Conservation (phyloP, 192 early-diverging fungal species). For the Phlyctochytrium arcticum region DNA sequence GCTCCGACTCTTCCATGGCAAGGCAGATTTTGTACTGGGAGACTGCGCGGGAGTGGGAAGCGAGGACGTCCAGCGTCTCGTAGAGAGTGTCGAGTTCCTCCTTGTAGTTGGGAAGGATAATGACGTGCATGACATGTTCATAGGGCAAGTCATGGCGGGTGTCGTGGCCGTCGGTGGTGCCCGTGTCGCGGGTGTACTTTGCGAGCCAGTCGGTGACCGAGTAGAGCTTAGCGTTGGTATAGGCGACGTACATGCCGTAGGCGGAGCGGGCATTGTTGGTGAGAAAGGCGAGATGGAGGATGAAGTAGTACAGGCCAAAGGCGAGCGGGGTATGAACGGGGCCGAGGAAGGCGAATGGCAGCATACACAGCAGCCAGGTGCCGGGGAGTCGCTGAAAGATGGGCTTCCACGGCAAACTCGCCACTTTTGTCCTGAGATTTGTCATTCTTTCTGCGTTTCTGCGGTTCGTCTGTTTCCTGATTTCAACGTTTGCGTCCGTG, state of each 20-base stretch:
- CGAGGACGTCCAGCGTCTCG: conserved; percentile 66
- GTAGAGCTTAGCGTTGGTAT: conserved; percentile 33
- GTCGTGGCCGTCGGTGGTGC: conserved; percentile 35
- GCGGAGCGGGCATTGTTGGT: conserved; percentile 33
- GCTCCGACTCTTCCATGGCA: conserved; percentile 72
- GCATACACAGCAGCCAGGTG: conserved; percentile 14
- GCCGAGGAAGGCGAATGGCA: conserved; percentile 39
- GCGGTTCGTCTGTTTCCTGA: too few species aligned
- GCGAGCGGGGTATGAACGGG: conserved; percentile 38
- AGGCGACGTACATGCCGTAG: conserved; percentile 38
- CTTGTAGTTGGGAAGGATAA: conserved; percentile 71
- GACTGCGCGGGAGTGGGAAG: conserved; percentile 48
- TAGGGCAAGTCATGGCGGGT: conserved; percentile 50
- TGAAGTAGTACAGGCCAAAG: conserved; percentile 38
- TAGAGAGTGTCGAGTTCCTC: conserved; percentile 64
- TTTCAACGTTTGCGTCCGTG: too few species aligned
- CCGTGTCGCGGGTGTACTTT: conserved; percentile 40
- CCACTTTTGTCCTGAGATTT: too few species aligned
- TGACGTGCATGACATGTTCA: conserved; percentile 54
- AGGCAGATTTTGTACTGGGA: conserved; percentile 60
- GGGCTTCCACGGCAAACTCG: conserved; percentile 33
- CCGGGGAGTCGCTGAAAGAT: conserved; percentile 45
- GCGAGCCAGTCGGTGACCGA: conserved; percentile 48
- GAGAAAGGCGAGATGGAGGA: conserved; percentile 38
- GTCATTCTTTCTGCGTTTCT: too few species aligned